Evolutionary conservation across 768 basidiomycete species (phyloP), one percentile per base, ranked within the genome.

Genomic region (Auriculariales sp.): DNA sequence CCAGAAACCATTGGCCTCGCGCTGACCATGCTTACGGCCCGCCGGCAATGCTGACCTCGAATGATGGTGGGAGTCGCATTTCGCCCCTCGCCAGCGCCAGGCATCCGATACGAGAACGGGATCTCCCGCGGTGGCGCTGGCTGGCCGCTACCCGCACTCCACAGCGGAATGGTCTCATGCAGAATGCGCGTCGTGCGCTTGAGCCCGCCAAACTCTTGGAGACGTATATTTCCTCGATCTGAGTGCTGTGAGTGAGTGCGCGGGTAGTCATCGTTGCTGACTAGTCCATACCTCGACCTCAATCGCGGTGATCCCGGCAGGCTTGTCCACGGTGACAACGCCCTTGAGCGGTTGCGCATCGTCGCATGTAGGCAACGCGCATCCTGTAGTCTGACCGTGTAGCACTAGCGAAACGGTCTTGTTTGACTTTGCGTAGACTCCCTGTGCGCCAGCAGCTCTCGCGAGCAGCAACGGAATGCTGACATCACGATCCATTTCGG

Each of bases 21-120:
- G 39, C 22, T 44, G 22, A 15, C 39, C 39, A 15, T n/a, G n/a
- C n/a, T n/a, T n/a, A 44, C 14, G 12, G 22, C 4, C 39, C 39
- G 39, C 39, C 39, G 39, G 22, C 39, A 25, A 44, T 44, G 39
- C 39, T 44, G 19, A 44, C 39, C 39, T 44, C 39, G 39, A 22
- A 44, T 19, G 22, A 24, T 25, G 39, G 39, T 12, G 39, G 39
- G 10, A 44, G 39, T 7, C 39, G 5, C 19, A 25, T 19, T 25
- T 19, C 19, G 14, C 19, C 10, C 39, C n/a, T n/a, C n/a, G n/a
- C n/a, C n/a, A n/a, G n/a, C n/a, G n/a, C n/a, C n/a, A n/a, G 39
- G 39, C 39, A 44, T 25, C 17, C 19, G 39, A 25, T n/a, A 44
- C 39, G 22, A 19, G 22, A 44, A 44, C 22, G 39, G 39, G 6